Conservation (phyloP, 257 asterid species). For the Apocynum venetum region DNA sequence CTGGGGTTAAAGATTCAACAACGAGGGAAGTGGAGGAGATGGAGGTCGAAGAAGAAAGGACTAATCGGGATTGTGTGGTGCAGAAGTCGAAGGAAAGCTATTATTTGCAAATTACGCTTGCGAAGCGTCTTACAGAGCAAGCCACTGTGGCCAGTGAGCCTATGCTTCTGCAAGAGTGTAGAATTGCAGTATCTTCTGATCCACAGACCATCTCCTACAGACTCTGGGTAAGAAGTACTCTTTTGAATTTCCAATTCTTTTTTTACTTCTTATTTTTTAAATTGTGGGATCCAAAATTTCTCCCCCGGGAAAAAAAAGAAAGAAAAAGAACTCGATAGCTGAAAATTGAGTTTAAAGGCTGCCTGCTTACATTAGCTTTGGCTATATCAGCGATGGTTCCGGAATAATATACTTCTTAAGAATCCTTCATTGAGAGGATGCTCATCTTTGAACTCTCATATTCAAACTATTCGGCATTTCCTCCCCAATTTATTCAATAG, state of each 20-base stretch:
- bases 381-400: neutral
- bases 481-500: neutral
- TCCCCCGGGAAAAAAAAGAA: neutral
- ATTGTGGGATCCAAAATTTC: neutral
- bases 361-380: neutral
- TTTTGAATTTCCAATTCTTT: neutral
- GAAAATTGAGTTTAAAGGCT: neutral
- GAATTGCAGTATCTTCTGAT: slow-evolving; percentile 48
- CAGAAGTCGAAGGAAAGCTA: slow-evolving; percentile 61
- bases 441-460: neutral
- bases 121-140: slow-evolving; percentile 60
- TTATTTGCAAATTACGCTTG: slow-evolving; percentile 62
- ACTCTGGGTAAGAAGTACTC: slow-evolving; percentile 62
- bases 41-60: slow-evolving; percentile 22
- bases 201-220: slow-evolving; percentile 61
- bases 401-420: neutral
- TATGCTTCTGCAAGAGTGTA: slow-evolving; percentile 39
- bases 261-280: neutral
- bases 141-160: slow-evolving; percentile 55
- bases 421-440: neutral
- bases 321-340: too few species aligned
- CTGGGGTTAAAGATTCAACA: slow-evolving; percentile 39
- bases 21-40: slow-evolving; percentile 41
- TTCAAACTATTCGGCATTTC: neutral
- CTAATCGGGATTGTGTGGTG: slow-evolving; percentile 22